A percentile compares a stretch with the other conserved stretches of the same genome.
Evolutionary conservation across 495 filamentous ascomycete genomes (phyloP).

Genomic region (Talaromyces liani): DNA sequence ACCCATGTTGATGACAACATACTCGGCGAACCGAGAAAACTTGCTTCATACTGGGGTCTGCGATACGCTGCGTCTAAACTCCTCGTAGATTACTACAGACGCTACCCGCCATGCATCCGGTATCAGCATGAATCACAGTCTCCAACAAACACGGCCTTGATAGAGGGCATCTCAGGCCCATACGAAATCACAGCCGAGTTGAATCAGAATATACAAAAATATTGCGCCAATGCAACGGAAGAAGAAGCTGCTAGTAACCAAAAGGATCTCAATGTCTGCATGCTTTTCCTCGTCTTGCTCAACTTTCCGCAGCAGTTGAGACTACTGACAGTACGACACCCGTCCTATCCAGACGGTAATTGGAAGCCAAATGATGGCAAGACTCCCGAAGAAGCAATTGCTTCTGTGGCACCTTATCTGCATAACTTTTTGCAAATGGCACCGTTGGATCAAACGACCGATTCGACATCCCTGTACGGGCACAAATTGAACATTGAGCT

Average conservation of each 20-base stretch:
- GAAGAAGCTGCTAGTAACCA: neutral
- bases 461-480: constrained; percentile 10
- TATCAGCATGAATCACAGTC: constrained; percentile 19
- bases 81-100: constrained; percentile 17
- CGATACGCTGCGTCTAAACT: constrained; percentile 18
- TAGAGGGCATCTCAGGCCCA: constrained; percentile 3
- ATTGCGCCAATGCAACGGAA: constrained; percentile 10
- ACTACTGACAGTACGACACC: neutral
- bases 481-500: constrained; percentile 13
- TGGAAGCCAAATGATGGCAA: constrained; percentile 7
- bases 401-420: neutral
- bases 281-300: neutral
- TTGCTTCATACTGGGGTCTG: constrained; percentile 18
- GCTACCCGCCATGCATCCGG: constrained; percentile 14
- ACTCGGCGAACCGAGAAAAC: neutral
- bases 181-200: constrained; percentile 11
- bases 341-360: neutral
- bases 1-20: constrained; percentile 7
- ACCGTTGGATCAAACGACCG: constrained; percentile 9
- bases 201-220: constrained; percentile 5
- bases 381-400: constrained; percentile 7
- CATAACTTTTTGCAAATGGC: constrained; percentile 9
- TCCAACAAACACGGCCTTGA: constrained; percentile 6
- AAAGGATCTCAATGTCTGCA: neutral
- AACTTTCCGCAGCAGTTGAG: constrained; percentile 2